A percentile compares a stretch with the other conserved stretches of the same genome.
Evolutionary conservation across 2,329 filamentous ascomycete genomes (phyloP).

Genomic region (Cordyceps sp.): DNA sequence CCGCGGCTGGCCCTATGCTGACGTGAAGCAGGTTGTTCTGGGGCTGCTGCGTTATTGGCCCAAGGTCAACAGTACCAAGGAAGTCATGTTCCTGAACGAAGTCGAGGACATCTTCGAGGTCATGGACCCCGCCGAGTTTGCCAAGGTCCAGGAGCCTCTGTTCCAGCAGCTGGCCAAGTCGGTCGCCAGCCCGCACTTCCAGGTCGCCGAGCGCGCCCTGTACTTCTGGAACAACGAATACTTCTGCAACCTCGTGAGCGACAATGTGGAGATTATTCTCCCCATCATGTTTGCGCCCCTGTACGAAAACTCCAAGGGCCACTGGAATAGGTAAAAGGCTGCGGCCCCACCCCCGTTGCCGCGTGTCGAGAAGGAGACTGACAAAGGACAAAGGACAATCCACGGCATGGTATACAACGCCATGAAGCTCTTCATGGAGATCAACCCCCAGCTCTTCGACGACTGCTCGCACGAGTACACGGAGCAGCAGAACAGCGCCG

Average conservation of each 20-base stretch:
- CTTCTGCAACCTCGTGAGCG: constrained; percentile 97
- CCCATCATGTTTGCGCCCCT: constrained; percentile 98
- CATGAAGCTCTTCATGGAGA: constrained; percentile 99
- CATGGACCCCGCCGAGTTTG: constrained; percentile 97
- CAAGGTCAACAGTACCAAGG: constrained; percentile 98
- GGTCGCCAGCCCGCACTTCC: constrained; percentile 95
- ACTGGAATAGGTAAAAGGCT: constrained; percentile 94
- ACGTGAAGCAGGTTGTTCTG: constrained; percentile 55
- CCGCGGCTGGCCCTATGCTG: not conserved
- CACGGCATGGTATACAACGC: constrained; percentile 99
- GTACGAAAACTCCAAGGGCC: constrained; percentile 97
- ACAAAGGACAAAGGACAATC: too few species aligned
- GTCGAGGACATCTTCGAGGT: constrained; percentile 99
- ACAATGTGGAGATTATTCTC: constrained; percentile 95
- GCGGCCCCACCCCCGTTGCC: too few species aligned
- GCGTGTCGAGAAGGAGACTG: too few species aligned
- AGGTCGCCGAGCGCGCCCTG: constrained; percentile 89
- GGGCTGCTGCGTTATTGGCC: constrained; percentile 95
- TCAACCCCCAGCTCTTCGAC: constrained; percentile 95
- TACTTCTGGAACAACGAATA: constrained; percentile 99
- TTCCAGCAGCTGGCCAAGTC: constrained; percentile 98
- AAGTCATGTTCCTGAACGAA: constrained; percentile 99
- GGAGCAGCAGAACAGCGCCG: constrained; percentile 83
- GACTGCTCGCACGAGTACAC: constrained; percentile 98
- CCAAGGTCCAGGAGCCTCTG: constrained; percentile 92